Percentiles rank a stretch among this genome's conserved stretches.
Conservation (phyloP, 2,329 filamentous ascomycete genomes). For the Trichoderma arundinaceum region DNA sequence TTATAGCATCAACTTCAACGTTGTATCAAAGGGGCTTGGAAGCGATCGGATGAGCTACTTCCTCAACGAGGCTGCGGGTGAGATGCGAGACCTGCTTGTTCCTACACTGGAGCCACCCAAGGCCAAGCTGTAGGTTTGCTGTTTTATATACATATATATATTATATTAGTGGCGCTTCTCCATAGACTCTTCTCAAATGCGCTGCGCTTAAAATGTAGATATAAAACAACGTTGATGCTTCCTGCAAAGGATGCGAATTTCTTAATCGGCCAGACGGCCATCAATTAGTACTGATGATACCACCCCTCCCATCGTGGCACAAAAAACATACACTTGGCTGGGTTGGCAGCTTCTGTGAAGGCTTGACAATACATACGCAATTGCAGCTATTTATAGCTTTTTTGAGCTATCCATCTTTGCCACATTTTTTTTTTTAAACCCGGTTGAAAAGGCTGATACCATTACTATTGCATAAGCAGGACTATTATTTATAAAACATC, state of each 20-base stretch:
- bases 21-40: constrained; percentile 91
- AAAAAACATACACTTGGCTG: too few species aligned
- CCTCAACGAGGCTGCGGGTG: constrained; percentile 88
- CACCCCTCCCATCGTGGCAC: too few species aligned
- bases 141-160: constrained; percentile 6
- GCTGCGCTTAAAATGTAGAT: constrained; percentile 1
- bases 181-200: constrained; percentile 16
- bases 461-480: too few species aligned
- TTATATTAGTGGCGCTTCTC: background rate
- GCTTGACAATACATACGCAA: background rate
- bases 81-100: constrained; percentile 84
- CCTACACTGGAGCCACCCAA: constrained; percentile 80
- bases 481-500: too few species aligned
- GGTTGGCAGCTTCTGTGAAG: too few species aligned
- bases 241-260: background rate
- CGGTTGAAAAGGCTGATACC: too few species aligned
- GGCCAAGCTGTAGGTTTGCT: constrained; percentile 75
- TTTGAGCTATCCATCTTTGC: too few species aligned
- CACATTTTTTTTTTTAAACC: too few species aligned
- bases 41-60: constrained; percentile 95
- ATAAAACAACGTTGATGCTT: constrained; percentile 1
- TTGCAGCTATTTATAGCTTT: background rate
- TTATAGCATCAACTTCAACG: constrained; percentile 90
- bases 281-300: background rate
- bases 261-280: too few species aligned